Base-by-base conservation (phyloP, 2,329 filamentous ascomycete genomes). In the Fusarium camptoceras region DNA sequence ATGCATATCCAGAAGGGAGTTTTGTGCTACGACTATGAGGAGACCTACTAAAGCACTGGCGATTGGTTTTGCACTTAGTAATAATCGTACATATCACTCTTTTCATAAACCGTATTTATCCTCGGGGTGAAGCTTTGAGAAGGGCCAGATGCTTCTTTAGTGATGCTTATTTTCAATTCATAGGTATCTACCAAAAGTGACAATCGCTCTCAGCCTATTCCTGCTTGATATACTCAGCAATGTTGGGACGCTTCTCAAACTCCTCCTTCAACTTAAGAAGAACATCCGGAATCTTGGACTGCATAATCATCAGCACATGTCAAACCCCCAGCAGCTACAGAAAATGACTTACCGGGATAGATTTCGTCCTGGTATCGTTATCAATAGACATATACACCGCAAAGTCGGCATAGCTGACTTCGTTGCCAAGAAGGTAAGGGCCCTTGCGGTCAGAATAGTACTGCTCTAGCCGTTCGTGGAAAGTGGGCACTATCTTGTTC, bases 381-480 rank as follows among this genome's bases (percentile, higher is more conserved):
- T 69, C 66, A 2, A 69, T 41, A 5, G 66, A 70, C 31, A 70
- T 63, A 4, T 70, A 69, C 14, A 69, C 34, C 0, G 66, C 66
- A 47, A 69, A 69, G 37, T 69, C 66, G 7, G 53, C 10, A 20
- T 69, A 69, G 9, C 50, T 69, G 15, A 69, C 34, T 48, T 69
- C 43, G 4, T 69, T 15, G 1, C 66, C 66, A 0, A 69, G 47
- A 8, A 69, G 66, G 6, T 69, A 69, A 16, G 66, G 66, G 0
- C 66, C 66, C 15, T 70, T 31, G 4, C 51, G 55, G 15, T 69
- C 66, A 27, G 66, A 50, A n/a, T 69, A 69, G 20, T 69, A 69
- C 22, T 62, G 27, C 1, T 51, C 62, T 1, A 62, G 37, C 15
- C 66, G 18, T 7, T 57, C 47, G 24, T 69, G 54, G 47, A 70